Base-by-base conservation (phyloP, 352 stramenopile genomes). In the Phytophthora pseudosyringae region DNA sequence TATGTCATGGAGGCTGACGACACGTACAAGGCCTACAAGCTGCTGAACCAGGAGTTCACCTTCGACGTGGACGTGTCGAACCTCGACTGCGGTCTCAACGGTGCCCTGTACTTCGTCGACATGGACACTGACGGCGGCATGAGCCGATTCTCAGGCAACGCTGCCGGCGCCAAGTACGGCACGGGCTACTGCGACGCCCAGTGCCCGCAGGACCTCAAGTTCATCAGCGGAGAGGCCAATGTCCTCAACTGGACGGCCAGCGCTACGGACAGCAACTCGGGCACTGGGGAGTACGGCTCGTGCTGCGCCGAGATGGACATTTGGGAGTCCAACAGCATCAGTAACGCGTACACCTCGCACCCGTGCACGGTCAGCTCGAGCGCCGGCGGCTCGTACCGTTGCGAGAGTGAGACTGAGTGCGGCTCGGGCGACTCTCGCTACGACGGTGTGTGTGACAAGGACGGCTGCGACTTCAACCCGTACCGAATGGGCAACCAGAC, bases 291-390 rank as follows among this genome's bases (percentile, higher is more conserved):
- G 29, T 86, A 79, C 62, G 80, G 82, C 41, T 18, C 76, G 3
- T 91, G 83, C 66, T 90, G 83, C 49, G 51, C 61, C 4, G 83
- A 89, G 71, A 71, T 86, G 56, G 79, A 88, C 35, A 81, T 88
- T 33, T 88, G 69, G 71, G 79, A 88, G 64, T 50, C 69, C 3
- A 88, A 88, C 57, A 78, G 64, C 55, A 76, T 81, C 12, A 73
- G 64, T 53, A 76, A 57, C 18, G 66, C 68, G 3, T 80, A 75
- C 53, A 85, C 78, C 28, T 59, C 73, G 11, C 78, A 87, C 57
- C 53, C 76, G 12, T 90, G 81, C 65, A 57, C n/a, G n/a, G n/a
- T n/a, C n/a, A n/a, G n/a, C n/a, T n/a, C n/a, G n/a, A n/a, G n/a
- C n/a, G n/a, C n/a, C n/a, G n/a, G n/a, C n/a, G n/a, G n/a, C n/a